Percentiles rank a stretch among this genome's conserved stretches.
Conservation (phyloP, 1,284 basidiomycete genomes). For the Filobasidium uniguttulatum region DNA sequence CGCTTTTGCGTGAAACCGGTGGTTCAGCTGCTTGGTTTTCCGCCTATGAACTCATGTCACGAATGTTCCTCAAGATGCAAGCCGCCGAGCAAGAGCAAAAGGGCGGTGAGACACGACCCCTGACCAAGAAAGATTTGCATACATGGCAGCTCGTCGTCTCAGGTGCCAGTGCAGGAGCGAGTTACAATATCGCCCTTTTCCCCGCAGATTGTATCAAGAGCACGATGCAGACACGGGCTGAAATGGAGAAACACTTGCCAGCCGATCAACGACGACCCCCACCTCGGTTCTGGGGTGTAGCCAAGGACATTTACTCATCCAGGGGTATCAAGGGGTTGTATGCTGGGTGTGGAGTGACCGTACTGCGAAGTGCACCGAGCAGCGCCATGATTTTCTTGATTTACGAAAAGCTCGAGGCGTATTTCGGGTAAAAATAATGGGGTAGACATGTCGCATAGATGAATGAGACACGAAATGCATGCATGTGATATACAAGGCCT, state of each 20-base stretch:
- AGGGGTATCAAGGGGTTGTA: slow-evolving; percentile 78
- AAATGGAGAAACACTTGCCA: slow-evolving; percentile 47
- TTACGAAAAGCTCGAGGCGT: slow-evolving; percentile 54
- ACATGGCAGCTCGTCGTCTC: slow-evolving; percentile 71
- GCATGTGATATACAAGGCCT: background rate
- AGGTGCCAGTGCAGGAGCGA: slow-evolving; percentile 74
- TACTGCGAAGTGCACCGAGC: slow-evolving; percentile 71
- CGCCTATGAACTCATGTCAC: slow-evolving; percentile 61
- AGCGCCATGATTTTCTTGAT: slow-evolving; percentile 84
- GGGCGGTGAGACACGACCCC: slow-evolving; percentile 18
- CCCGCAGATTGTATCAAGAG: slow-evolving; percentile 92
- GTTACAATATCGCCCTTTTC: slow-evolving; percentile 69
- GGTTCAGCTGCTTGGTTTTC: slow-evolving; percentile 78
- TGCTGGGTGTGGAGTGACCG: slow-evolving; percentile 89
- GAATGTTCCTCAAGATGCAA: slow-evolving; percentile 43
- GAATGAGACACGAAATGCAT: background rate
- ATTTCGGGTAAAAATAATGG: slow-evolving; percentile 24
- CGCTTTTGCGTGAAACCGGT: slow-evolving; percentile 73
- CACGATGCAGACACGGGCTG: slow-evolving; percentile 85
- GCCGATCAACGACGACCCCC: slow-evolving; percentile 26
- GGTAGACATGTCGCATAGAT: background rate
- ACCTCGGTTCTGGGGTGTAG: slow-evolving; percentile 54
- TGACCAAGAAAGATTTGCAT: slow-evolving; percentile 45
- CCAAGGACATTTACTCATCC: slow-evolving; percentile 55
- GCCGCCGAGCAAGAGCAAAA: slow-evolving; percentile 25